A percentile compares a stretch with the other conserved stretches of the same genome.
phyloP scores from a whole-genome alignment of 2,329 filamentous ascomycete species.

The Periconia macrospinosa region DNA sequence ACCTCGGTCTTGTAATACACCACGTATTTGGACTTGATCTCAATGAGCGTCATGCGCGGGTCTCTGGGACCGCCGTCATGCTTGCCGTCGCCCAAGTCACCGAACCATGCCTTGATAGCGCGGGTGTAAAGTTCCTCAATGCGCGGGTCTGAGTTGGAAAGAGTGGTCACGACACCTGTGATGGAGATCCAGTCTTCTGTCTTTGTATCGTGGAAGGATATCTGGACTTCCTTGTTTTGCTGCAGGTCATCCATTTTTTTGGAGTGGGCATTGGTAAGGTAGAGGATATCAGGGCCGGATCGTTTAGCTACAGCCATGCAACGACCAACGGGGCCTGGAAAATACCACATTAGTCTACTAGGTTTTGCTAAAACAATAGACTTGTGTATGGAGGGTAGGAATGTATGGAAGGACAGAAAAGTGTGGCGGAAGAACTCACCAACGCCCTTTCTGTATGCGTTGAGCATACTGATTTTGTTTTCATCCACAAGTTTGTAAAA shows the following conservation, averaged over 20 bases:
- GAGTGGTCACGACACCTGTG: conserved; percentile 46
- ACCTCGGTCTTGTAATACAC: conserved; percentile 44
- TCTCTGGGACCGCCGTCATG: conserved; percentile 51
- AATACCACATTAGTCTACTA: neutral
- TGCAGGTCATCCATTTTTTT: conserved; percentile 52
- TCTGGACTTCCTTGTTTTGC: conserved; percentile 45
- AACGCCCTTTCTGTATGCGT: conserved; percentile 45
- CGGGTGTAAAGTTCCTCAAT: conserved; percentile 53
- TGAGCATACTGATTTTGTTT: conserved; percentile 49
- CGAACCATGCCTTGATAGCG: conserved; percentile 51
- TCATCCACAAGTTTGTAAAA: conserved; percentile 52
- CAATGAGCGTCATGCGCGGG: conserved; percentile 49
- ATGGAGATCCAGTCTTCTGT: conserved; percentile 53
- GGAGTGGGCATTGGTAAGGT: conserved; percentile 52
- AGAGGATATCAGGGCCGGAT: conserved; percentile 54
- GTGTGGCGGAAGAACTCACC: conserved; percentile 27
- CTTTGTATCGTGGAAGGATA: conserved; percentile 52
- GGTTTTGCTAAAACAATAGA: too few species aligned
- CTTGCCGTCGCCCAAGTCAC: conserved; percentile 53
- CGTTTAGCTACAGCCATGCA: conserved; percentile 61
- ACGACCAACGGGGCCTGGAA: conserved; percentile 45
- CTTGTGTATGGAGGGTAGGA: neutral
- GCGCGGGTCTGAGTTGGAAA: conserved; percentile 48
- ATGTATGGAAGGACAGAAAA: neutral
- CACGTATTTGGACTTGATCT: conserved; percentile 45